phyloP scores from a whole-genome alignment of 176 grass and related monocot species.

The Oryza meridionalis region DNA sequence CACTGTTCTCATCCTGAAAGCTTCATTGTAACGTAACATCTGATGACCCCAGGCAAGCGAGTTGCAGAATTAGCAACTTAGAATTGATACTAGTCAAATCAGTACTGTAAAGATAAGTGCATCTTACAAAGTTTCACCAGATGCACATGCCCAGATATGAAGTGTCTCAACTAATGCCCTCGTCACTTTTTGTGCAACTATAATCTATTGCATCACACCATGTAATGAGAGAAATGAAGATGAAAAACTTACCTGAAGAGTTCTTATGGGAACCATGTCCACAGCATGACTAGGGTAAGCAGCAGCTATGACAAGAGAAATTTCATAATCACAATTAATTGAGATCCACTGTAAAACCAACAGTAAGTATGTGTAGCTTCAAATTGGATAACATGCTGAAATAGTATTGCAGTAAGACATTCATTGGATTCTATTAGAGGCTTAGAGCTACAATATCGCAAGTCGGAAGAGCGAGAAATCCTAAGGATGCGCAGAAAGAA shows the following conservation, averaged over 20 bases:
- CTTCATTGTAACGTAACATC: not conserved
- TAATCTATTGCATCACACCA: not conserved
- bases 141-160: not conserved
- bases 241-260: conserved; percentile 52
- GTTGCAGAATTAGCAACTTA: not conserved
- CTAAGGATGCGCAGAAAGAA: too few relatives aligned
- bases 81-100: not conserved
- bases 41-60: too few relatives aligned
- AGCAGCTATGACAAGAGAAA: conserved; percentile 51
- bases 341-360: not conserved
- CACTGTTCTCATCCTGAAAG: conserved; percentile 8
- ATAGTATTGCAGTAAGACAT: not conserved
- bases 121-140: conserved; percentile 27
- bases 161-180: not conserved
- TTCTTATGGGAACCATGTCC: conserved; percentile 51
- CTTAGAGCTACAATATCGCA: not conserved
- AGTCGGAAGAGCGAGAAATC: not conserved
- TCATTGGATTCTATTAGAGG: not conserved
- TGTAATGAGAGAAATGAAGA: conserved; percentile 23
- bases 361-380: not conserved
- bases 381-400: conserved; percentile 17
- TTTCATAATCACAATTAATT: conserved; percentile 25
- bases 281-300: conserved; percentile 56
- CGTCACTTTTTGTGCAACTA: not conserved
- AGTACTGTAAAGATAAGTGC: not conserved